Percentiles rank a stretch among this genome's conserved stretches.
Evolutionary conservation across 371 early-diverging fungal species (phyloP).

Genomic region (Ordospora pajunii): DNA sequence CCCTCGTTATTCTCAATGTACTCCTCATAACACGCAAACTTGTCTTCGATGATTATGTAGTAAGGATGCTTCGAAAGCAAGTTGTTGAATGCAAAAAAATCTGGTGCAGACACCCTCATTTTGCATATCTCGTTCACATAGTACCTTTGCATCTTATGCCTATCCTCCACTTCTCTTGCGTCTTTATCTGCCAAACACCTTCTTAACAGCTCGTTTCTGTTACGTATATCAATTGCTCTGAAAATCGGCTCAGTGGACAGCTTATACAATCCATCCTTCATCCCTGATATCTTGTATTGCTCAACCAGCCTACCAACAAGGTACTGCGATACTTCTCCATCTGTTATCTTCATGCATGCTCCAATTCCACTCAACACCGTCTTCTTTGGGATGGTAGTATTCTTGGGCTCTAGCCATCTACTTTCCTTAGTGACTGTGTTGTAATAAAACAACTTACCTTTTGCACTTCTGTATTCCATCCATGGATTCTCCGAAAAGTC

Average conservation of each 20-base stretch:
- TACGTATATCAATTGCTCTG: not conserved
- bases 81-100: slow-evolving; percentile 5
- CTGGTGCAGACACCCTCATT: not conserved
- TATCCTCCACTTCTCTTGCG: not conserved
- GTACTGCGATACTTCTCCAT: not conserved
- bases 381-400: not conserved
- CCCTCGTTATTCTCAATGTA: not conserved
- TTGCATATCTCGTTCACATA: slow-evolving; percentile 2
- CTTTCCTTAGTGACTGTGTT: not conserved
- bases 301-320: not conserved
- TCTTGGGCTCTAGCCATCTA: not conserved
- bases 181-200: not conserved
- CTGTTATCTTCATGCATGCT: slow-evolving; percentile 1
- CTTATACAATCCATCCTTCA: slow-evolving; percentile 4
- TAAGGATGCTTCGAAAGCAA: slow-evolving; percentile 4
- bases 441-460: not conserved
- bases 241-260: not conserved
- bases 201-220: not conserved
- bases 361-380: not conserved
- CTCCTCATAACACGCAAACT: not conserved
- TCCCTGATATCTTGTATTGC: not conserved
- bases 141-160: not conserved
- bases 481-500: not conserved
- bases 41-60: not conserved
- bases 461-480: not conserved